These are phyloP conservation scores for Monilinia laxa DNA, from an alignment of 2,329 filamentous ascomycete genomes.

Conservation along the genomic window DNA sequence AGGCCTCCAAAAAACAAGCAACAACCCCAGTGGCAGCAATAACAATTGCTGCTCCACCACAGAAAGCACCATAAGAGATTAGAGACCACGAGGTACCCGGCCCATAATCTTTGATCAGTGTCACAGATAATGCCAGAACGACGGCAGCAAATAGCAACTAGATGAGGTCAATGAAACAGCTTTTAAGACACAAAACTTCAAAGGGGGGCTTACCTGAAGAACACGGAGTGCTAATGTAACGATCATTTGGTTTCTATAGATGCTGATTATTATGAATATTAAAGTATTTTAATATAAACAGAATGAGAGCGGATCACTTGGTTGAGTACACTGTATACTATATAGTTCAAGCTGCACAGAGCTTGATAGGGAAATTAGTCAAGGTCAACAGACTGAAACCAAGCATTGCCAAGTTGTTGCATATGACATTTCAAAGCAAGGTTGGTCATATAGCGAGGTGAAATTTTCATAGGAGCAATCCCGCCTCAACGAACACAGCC, in stretches of 20 bases:
- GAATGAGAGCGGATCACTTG: not conserved
- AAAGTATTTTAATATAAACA: not conserved
- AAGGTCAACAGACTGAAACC: conserved; percentile 11
- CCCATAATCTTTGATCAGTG: conserved; percentile 33
- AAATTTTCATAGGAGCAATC: not conserved
- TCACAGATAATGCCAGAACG: conserved; percentile 33
- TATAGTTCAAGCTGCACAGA: conserved; percentile 2
- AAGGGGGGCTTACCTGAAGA: conserved; percentile 26
- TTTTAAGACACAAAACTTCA: not conserved
- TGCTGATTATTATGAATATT: not conserved
- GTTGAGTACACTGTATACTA: conserved; percentile 14
- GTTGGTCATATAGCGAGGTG: not conserved
- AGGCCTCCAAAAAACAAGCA: conserved; percentile 31
- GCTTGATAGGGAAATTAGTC: conserved; percentile 5
- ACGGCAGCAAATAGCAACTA: conserved; percentile 34
- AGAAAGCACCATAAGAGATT: conserved; percentile 35
- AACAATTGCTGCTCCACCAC: conserved; percentile 32
- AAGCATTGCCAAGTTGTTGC: conserved; percentile 4
- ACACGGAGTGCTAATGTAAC: conserved; percentile 31
- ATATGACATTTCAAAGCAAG: not conserved
- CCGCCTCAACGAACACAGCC: not conserved
- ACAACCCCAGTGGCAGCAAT: conserved; percentile 30
- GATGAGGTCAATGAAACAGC: not conserved
- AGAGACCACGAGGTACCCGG: conserved; percentile 29
- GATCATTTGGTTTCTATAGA: conserved; percentile 30